Conservation (phyloP, 371 early-diverging fungal species). For the Zopfochytrium polystomum region DNA sequence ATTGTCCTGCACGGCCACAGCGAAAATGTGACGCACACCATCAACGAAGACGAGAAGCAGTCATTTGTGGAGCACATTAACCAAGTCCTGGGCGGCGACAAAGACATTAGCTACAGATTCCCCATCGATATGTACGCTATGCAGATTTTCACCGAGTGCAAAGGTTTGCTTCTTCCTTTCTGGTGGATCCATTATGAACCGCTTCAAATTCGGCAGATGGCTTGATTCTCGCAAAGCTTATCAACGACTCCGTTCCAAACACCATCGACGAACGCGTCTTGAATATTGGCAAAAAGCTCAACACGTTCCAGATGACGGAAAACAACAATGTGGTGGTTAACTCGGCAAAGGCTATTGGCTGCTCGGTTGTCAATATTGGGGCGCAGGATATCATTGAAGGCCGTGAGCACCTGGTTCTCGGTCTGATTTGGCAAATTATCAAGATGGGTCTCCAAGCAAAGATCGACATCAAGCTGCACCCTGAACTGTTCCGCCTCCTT, state of each 20-base stretch:
- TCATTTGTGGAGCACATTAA: slow-evolving; percentile 94
- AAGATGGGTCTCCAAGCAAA: slow-evolving; percentile 91
- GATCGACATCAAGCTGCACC: slow-evolving; percentile 94
- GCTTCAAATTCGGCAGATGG: slow-evolving; percentile 60
- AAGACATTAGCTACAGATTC: slow-evolving; percentile 74
- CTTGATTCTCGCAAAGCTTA: slow-evolving; percentile 90
- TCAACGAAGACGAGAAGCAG: slow-evolving; percentile 95
- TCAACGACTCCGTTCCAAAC: slow-evolving; percentile 92
- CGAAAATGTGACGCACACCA: slow-evolving; percentile 86
- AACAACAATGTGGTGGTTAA: slow-evolving; percentile 96
- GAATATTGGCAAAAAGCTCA: slow-evolving; percentile 77
- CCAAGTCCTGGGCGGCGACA: slow-evolving; percentile 74
- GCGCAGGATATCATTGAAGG: slow-evolving; percentile 91
- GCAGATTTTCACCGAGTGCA: slow-evolving; percentile 92
- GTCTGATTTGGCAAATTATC: slow-evolving; percentile 97
- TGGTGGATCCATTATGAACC: background rate
- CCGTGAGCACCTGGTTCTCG: slow-evolving; percentile 89
- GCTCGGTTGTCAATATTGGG: slow-evolving; percentile 94
- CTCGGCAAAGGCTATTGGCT: slow-evolving; percentile 96
- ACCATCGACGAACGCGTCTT: slow-evolving; percentile 97
- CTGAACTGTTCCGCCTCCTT: slow-evolving; percentile 91
- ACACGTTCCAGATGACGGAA: slow-evolving; percentile 93
- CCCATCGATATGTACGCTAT: slow-evolving; percentile 90
- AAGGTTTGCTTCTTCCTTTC: slow-evolving; percentile 41
- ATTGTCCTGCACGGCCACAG: slow-evolving; percentile 80